Evolutionary conservation across 371 early-diverging fungal species (phyloP), one percentile per base, ranked within the genome.

Genomic region (Saksenaea vasiformis): DNA sequence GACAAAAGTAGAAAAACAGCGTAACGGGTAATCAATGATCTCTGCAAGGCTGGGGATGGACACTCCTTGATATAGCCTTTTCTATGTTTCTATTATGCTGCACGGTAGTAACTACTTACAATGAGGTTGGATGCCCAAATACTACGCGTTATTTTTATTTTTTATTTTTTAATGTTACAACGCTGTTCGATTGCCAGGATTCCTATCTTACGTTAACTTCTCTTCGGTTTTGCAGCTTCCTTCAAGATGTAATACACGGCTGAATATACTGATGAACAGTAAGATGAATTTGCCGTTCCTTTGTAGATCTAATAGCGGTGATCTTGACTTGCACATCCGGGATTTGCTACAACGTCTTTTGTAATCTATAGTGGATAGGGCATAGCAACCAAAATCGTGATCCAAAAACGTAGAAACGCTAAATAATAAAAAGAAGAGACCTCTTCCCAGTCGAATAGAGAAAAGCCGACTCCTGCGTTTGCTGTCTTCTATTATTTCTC

Each of bases 401-500:
- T 43, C 17, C 43, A 43, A 43, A 43, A 17, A 37, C 13, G 37
- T 37, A 37, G 37, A 37, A 37, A 37, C 13, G 8, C 5, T 13
- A 37, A 37, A 37, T 37, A 8, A 37, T 8, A 8, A 37, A 37
- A 37, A 37, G 5, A 13, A 37, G 37, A 3, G 13, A 43, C 17
- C 9, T 43, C 17, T 43, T 4, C 37, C 31, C 57, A 56, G 36
- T 1, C 36, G 57, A 56, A 35, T 56, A 35, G 57, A 37, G 57
- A 9, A 56, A 56, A 56, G 28, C 36, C 3, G 28, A 37, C 36
- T 56, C 57, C 37, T 56, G 22, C 36, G 2, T 56, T 56, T 56
- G 31, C 43, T 56, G 57, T 56, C 36, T 37, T 56, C 57, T 35
- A 56, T 56, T 11, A 56, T 15, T 35, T 56, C 57, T 28, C 36